Percentiles rank a stretch among this genome's conserved stretches.
These are phyloP conservation scores for Kurtzmaniella quercitrusa DNA, from an alignment of 1,139 yeast genomes.

Conservation along the genomic window DNA sequence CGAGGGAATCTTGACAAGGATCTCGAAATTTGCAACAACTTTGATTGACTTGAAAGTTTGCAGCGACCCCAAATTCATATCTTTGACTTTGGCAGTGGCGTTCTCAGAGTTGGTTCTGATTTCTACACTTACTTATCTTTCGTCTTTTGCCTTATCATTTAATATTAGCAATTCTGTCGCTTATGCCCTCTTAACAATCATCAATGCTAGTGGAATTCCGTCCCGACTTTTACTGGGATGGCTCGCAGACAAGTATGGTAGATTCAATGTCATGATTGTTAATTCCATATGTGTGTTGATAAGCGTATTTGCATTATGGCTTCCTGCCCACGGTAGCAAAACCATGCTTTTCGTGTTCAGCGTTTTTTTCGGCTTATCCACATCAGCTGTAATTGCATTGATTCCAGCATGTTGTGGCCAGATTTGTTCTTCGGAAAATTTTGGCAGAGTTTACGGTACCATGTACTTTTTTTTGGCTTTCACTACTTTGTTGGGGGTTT, in stretches of 20 bases:
- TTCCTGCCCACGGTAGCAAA: constrained; percentile 28
- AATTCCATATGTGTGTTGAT: constrained; percentile 35
- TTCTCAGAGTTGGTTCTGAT: constrained; percentile 47
- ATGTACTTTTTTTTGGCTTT: constrained; percentile 63
- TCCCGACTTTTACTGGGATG: constrained; percentile 46
- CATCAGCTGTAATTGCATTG: constrained; percentile 27
- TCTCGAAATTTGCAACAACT: neutral
- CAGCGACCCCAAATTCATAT: constrained; percentile 35
- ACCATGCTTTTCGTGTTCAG: constrained; percentile 21
- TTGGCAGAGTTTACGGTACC: constrained; percentile 69
- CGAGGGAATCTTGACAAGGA: neutral
- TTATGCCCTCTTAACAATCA: constrained; percentile 41
- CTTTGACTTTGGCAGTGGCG: constrained; percentile 39
- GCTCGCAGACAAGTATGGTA: constrained; percentile 46
- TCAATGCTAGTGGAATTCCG: constrained; percentile 45
- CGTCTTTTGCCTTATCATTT: constrained; percentile 45
- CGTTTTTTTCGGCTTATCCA: constrained; percentile 26
- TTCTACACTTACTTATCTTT: constrained; percentile 48
- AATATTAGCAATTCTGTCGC: constrained; percentile 40
- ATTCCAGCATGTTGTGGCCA: constrained; percentile 51
- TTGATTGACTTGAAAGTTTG: constrained; percentile 38
- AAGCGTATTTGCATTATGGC: constrained; percentile 42
- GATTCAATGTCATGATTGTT: constrained; percentile 49
- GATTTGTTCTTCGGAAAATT: constrained; percentile 58
- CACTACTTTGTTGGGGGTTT: constrained; percentile 45